Evolutionary conservation across 2,329 filamentous ascomycete species (phyloP), one percentile per base, ranked within the genome.

Genomic region (Talaromyces sp.): DNA sequence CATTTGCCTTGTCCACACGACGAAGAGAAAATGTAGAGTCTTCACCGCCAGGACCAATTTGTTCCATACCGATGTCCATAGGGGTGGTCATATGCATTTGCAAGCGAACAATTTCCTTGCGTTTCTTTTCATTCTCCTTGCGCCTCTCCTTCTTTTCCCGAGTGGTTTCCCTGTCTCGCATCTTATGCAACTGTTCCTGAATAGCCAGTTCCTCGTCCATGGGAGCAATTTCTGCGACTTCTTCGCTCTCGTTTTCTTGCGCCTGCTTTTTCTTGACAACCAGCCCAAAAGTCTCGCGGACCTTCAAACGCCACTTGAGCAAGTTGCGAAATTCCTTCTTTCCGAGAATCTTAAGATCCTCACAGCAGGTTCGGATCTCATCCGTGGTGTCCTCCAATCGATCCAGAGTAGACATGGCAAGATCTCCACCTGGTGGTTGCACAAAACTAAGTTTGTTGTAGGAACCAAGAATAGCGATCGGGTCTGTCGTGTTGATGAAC

Each of bases 61-160:
- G 91, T 69, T 96, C 94, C 76, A 96, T 84, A 66, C 94, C 94
- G 58, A 99, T 96, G 60, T 99, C 94, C 80, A 91, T 94, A 7
- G 94, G 94, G 0, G 91, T 89, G 2, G 87, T 88, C 94, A 99
- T 99, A 76, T 97, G 88, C 78, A 99, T 86, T 73, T 99, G 94
- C 88, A 99, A 88, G 30, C 94, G 86, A n/a, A 96, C 82, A 55
- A 97, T 91, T 60, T 97, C 94, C 63, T 90, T 94, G 63, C 94
- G 90, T 74, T 96, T 97, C 72, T 86, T 86, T 73, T 99, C 94
- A 61, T 99, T 99, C 55, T 96, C 91, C 64, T 83, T 89, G 60
- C 92, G 83, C 62, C 88, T 85, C 65, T 96, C 89, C 64, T 91
- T 88, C 76, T 91, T 95, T 73, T 86, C 93, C 63, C 86, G 86